These are phyloP conservation scores for Lodderomyces elongisporus DNA, from an alignment of 1,139 yeast genomes.

Conservation along the genomic window DNA sequence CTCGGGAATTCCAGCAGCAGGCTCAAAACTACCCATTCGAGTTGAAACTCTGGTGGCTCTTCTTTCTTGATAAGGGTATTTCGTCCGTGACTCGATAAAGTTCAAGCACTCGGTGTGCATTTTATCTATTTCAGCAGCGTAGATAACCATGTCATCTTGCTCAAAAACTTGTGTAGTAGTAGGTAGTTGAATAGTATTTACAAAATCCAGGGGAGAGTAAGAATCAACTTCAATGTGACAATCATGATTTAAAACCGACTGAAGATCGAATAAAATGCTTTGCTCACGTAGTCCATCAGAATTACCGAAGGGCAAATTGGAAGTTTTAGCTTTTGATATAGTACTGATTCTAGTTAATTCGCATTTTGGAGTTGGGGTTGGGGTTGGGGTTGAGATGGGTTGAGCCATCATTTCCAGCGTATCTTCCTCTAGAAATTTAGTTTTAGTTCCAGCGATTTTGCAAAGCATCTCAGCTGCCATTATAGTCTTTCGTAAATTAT, in stretches of 20 bases:
- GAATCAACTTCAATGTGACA: background rate
- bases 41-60: conserved; percentile 9
- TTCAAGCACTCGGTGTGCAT: conserved; percentile 12
- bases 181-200: too few relatives aligned
- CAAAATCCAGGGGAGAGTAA: background rate
- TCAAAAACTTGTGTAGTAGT: too few relatives aligned
- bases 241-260: background rate
- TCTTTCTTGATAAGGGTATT: conserved; percentile 13
- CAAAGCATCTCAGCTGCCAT: conserved; percentile 56
- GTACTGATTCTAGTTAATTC: conserved; percentile 2
- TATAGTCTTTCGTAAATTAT: conserved; percentile 55
- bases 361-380: conserved; percentile 31
- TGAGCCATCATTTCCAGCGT: conserved; percentile 7
- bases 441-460: conserved; percentile 15
- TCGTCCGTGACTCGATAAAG: conserved; percentile 25
- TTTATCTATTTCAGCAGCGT: background rate
- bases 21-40: too few relatives aligned
- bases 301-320: conserved; percentile 2
- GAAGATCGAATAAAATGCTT: background rate
- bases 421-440: too few relatives aligned
- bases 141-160: background rate
- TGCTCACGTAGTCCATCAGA: background rate
- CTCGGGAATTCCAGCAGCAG: conserved; percentile 22
- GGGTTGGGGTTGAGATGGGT: conserved; percentile 31
- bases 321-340: conserved; percentile 2